Base-by-base conservation (phyloP, 2,329 filamentous ascomycete species). In the Aspergillus pseudoglaucus region DNA sequence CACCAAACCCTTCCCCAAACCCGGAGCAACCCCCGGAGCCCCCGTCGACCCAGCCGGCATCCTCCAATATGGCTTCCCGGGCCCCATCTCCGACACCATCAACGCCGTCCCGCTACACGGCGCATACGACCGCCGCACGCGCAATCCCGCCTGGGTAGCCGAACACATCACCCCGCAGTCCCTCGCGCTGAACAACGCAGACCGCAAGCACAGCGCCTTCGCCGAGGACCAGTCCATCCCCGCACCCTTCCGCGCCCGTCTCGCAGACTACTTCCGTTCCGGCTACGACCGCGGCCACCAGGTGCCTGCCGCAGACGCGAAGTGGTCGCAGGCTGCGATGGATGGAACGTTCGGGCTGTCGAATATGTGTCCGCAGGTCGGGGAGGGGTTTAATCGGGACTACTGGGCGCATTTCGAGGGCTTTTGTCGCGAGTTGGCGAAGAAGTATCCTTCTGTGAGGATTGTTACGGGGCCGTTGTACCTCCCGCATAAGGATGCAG, bases 351-450 rank as follows among this genome's bases (percentile, higher is more conserved):
- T 98, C 65, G 85, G 82, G 63, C 79, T 98, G 47, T 85, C 80
- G 65, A 98, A 98, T 74, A 98, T 98, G 90, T 95, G 90, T 65
- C 93, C 93, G 27, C 93, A 98, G 73, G 93, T 98, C 25, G 93
- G 93, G 57, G 89, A 96, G 65, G 93, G 93, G 50, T 98, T 98
- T 78, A 98, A 98, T 74, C 81, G 93, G 45, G 93, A 98, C 74
- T 98, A 98, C 80, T 98, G 93, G 93, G 87, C 93, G 33, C 93
- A 98, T 69, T 90, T 98, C 57, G 93, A 98, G 73, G 91, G 96
- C 64, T 98, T 97, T 64, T 96, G 91, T 72, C 82, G 93, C 8
- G 77, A 89, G 15, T 76, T 98, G 55, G 91, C 90, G 1, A 72
- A 76, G 42, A 79, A 75, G 46, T 98, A 96, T 65, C 90, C 91